Base-by-base conservation (phyloP, 257 asterid genomes). In the Nicotiana undulata region DNA sequence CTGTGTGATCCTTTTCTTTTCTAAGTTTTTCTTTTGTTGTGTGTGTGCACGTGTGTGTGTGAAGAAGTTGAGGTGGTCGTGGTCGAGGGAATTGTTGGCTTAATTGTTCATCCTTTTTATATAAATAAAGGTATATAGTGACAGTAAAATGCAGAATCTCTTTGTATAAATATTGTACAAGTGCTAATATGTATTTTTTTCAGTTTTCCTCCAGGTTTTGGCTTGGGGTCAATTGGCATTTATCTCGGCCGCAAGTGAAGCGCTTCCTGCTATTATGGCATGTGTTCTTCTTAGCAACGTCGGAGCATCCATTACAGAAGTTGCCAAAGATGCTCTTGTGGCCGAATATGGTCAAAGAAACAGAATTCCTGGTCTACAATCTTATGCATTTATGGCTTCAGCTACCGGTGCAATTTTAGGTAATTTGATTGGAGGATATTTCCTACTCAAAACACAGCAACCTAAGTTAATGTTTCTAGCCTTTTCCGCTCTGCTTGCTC, bases 251-350 rank as follows among this genome's bases (percentile, higher is more conserved):
- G 91, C 95, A 10, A 85, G 94, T 83, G 90, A 88, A 89, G 88
- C 89, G 64, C 89, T 85, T 80, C 84, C 87, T 2, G 82, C 84
- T 60, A 91, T 95, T 37, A 81, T 95, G 87, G 91, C 89, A 20
- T 90, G 92, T 59, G 95, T 93, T 63, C 89, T 95, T 28, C 80
- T 95, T 26, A 83, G 95, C 59, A 95, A 95, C 80, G 70, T 91
- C 6, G 98, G 98, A 78, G 98, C 97, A 4, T 89, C 98, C n/a
- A 88, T 93, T 46, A 84, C 93, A 28, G 97, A 95, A 88, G 97
- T 95, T 70, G 91, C 97, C 18, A 90, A 89, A 81, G 98, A 95
- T 81, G 98, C 98, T 49, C 95, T 95, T 26, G 85, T 93, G 49
- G 92, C 94, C 0, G 97, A 93, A 80, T 94, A 92, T 55, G 98